Evolutionary conservation across 2,329 filamentous ascomycete species (phyloP), one percentile per base, ranked within the genome.

Genomic region (Emergomyces africanus): DNA sequence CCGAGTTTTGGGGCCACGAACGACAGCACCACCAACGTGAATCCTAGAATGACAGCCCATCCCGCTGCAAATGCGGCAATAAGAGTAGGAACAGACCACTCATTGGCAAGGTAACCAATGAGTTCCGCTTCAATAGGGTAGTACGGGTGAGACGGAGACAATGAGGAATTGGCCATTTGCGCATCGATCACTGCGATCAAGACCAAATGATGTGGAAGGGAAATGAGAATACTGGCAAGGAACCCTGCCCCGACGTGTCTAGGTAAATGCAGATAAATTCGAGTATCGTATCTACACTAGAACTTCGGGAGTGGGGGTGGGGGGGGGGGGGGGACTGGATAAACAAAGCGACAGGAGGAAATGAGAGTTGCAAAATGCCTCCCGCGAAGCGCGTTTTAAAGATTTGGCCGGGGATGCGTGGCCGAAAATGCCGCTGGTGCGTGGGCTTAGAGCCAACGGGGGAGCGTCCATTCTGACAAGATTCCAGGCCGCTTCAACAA

Each of bases 121-220:
- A 92, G 81, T 20, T 77, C 73, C 42, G 83, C 79, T 57, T 83
- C 81, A 25, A 84, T 68, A 5, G 88, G 88, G 67, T 87, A 90
- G 74, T 88, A 91, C 0, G 87, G 86, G 69, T 90, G 86, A n/a
- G 69, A 62, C 20, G 61, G 50, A 37, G 55, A 20, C 2, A 58
- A 18, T 18, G 54, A 58, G 9, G 59, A 59, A 44, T 62, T 61
- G 39, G 49, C 46, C 63, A 63, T 65, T 12, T 54, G 60, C 57
- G 41, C 23, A 23, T 23, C 23, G 35, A 30, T 58, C 33, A 15
- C 20, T 10, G 4, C 23, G 25, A 3, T 41, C 15, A 35, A 51
- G n/a, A 37, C 12, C n/a, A 42, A 56, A 46, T 20, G 46, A 37
- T 54, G 28, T 20, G 55, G 49, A 2, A 35, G n/a, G 49, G 33